Base-by-base conservation (phyloP, 2,329 filamentous ascomycete genomes). In the Pseudogymnoascus sp. region DNA sequence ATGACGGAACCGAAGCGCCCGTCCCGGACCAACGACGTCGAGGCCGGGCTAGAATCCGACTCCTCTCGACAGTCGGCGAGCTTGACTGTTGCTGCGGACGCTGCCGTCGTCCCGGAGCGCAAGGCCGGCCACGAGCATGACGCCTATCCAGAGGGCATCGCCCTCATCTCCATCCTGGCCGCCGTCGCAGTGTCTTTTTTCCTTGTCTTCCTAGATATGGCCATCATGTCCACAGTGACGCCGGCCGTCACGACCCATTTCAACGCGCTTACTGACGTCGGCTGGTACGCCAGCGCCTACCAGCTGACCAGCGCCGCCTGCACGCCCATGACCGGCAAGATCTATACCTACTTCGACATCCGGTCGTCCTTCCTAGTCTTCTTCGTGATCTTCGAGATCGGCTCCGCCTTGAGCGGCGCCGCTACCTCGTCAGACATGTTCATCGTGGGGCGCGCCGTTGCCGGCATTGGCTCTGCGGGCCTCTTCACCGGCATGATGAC, bases 311-410 rank as follows among this genome's bases (percentile, higher is more conserved):
- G 65, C 5, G 74, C 78, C 35, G 75, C 78, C 10, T 67, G 82
- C 1, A 79, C 81, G 61, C 79, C 79, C 1, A 72, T 82, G 7
- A 76, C 77, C 0, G 81, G 80, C 1, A 82, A 77, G 66, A 59
- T 82, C 1, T 83, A 81, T 63, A 76, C 70, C 2, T 70, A 75
- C 31, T 69, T 64, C 58, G n/a, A 58, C 40, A 52, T 65, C 45
- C 69, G 67, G 63, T 62, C n/a, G 13, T 59, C 62, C 13, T 67
- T 65, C 42, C 42, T 70, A 9, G 33, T 60, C n/a, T 52, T 63
- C 10, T 9, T 70, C 18, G 52, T 63, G 21, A 60, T 72, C 13
- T 72, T 73, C 60, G 71, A 72, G 58, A 55, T 72, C 10, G 71
- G 71, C 4, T 69, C 66, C 10, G 31, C 69, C 5, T 62, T 72